Percentiles rank a stretch among this genome's conserved stretches.
Conservation (phyloP, 2,329 filamentous ascomycete genomes). For the Bipolaris sorokiniana region DNA sequence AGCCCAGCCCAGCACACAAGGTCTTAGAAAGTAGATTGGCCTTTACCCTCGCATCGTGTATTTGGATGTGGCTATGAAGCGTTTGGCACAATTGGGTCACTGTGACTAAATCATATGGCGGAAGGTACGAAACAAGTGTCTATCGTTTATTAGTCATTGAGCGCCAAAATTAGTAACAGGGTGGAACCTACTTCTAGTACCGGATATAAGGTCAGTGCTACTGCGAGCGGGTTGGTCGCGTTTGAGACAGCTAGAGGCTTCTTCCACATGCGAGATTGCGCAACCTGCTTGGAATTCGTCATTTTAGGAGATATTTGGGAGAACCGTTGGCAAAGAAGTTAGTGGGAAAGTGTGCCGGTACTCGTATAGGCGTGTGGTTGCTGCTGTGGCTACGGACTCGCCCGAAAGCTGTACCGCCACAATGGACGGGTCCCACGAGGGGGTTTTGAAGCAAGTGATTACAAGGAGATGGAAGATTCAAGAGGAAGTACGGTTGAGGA, state of each 20-base stretch:
- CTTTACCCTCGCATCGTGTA: constrained; percentile 12
- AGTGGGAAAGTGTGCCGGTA: not conserved
- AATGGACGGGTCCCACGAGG: not conserved
- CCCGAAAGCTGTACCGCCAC: not conserved
- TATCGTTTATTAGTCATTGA: not conserved
- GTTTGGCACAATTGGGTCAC: constrained; percentile 11
- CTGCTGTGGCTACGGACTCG: not conserved
- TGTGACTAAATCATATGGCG: constrained; percentile 8
- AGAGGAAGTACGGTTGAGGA: not conserved
- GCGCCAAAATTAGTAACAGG: not conserved
- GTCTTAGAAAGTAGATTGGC: constrained; percentile 18
- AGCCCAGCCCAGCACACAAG: constrained; percentile 14
- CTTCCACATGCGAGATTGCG: constrained; percentile 5
- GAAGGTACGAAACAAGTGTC: constrained; percentile 10
- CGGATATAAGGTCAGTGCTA: constrained; percentile 10
- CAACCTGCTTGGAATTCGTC: not conserved
- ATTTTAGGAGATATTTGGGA: not conserved
- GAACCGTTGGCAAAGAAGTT: not conserved
- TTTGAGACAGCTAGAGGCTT: constrained; percentile 8
- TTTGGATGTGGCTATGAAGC: constrained; percentile 9
- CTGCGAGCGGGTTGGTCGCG: constrained; percentile 1
- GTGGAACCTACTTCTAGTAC: constrained; percentile 13
- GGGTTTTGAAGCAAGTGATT: not conserved
- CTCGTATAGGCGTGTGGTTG: not conserved
- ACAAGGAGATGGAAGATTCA: not conserved